Evolutionary conservation across 495 filamentous ascomycete species (phyloP).

Genomic region (Xeromyces bisporus): DNA sequence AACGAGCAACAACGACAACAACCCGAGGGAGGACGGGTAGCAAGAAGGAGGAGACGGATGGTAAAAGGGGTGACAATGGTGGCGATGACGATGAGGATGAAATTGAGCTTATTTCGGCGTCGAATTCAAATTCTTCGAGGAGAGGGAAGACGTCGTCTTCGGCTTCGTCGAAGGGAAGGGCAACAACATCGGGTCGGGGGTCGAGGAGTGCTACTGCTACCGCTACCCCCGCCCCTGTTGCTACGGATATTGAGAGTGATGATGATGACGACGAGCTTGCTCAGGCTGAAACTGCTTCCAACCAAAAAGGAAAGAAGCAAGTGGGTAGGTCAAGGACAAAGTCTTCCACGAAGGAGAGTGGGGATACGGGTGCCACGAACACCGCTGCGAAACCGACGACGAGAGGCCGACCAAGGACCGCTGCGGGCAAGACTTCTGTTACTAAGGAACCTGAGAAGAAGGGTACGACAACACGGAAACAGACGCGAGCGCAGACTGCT

Average conservation of each 20-base stretch:
- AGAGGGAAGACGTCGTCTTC: constrained; percentile 7
- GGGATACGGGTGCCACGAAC: constrained; percentile 2
- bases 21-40: neutral
- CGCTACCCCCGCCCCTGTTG: constrained; percentile 4
- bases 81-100: constrained; percentile 8
- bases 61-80: constrained; percentile 9
- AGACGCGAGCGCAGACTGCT: constrained; percentile 9
- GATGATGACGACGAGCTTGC: constrained; percentile 12
- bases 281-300: constrained; percentile 15
- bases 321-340: constrained; percentile 19
- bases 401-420: constrained; percentile 20
- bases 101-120: constrained; percentile 12
- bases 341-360: constrained; percentile 1
- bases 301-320: too few relatives aligned
- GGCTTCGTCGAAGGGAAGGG: too few relatives aligned
- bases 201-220: constrained; percentile 4
- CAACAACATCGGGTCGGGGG: too few relatives aligned
- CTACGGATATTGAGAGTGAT: constrained; percentile 4
- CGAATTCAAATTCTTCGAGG: constrained; percentile 6
- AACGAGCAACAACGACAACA: neutral
- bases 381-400: constrained; percentile 10
- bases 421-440: constrained; percentile 6
- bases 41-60: constrained; percentile 1
- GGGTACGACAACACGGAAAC: constrained; percentile 9
- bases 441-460: constrained; percentile 1